phyloP scores from a whole-genome alignment of 257 asterid genomes.

The Linaria vulgaris region DNA sequence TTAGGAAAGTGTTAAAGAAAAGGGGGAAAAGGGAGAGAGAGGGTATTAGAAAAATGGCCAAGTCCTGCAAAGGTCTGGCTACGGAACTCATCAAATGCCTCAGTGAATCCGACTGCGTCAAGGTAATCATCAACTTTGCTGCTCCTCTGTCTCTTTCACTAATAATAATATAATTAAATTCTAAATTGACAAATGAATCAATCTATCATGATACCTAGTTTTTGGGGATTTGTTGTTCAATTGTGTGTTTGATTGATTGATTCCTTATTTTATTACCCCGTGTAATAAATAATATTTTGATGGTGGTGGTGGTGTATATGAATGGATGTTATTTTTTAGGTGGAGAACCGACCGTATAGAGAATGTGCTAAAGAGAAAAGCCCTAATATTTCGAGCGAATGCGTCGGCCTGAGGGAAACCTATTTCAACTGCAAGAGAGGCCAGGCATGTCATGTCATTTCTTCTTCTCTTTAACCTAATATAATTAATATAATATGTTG shows the following conservation, averaged over 20 bases:
- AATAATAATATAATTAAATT: no score
- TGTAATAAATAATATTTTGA: constrained; percentile 4
- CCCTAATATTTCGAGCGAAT: constrained; percentile 77
- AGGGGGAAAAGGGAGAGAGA: no score
- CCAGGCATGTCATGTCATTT: constrained; percentile 61
- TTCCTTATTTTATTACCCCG: background rate
- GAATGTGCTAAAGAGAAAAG: constrained; percentile 80
- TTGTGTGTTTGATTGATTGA: background rate
- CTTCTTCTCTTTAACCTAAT: background rate
- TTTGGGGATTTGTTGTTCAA: background rate
- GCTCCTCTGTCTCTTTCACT: background rate
- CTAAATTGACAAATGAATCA: no score
- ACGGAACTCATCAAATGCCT: constrained; percentile 86
- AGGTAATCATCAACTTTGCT: constrained; percentile 38
- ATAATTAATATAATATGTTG: background rate
- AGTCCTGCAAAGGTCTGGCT: constrained; percentile 95
- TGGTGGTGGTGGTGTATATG: constrained; percentile 12
- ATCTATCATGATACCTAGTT: background rate
- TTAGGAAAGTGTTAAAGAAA: no score
- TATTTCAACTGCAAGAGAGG: constrained; percentile 98
- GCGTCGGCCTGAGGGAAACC: constrained; percentile 89
- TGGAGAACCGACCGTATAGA: constrained; percentile 67
- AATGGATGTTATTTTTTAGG: constrained; percentile 41
- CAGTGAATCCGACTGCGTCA: constrained; percentile 87
- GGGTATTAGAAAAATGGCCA: constrained; percentile 50